These are phyloP conservation scores for Myxozyma vanderwaltii DNA, from an alignment of 805 yeast species.

Conservation along the genomic window DNA sequence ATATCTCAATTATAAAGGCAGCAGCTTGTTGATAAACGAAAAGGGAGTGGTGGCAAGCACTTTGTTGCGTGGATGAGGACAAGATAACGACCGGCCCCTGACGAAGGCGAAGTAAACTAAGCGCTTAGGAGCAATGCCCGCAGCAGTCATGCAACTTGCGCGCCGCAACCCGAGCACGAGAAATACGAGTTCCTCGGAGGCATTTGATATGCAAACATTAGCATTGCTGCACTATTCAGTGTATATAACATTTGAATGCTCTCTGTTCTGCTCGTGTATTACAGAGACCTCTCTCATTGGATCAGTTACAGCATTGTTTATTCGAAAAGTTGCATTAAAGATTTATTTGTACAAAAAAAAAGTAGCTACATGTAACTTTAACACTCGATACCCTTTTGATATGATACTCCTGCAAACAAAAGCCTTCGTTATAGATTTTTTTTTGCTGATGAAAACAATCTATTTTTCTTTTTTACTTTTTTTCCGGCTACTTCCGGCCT, in stretches of 20 bases:
- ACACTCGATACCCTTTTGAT: constrained; percentile 5
- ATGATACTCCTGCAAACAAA: constrained; percentile 20
- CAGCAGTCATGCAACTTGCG: neutral
- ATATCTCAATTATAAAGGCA: neutral
- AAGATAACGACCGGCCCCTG: no score
- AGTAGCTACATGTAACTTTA: constrained; percentile 1
- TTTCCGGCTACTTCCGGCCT: constrained; percentile 8
- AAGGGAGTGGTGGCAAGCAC: neutral
- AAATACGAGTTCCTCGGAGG: no score
- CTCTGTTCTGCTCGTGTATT: no score
- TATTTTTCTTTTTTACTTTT: neutral
- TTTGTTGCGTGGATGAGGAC: no score
- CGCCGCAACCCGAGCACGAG: no score
- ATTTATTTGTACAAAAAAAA: constrained; percentile 14
- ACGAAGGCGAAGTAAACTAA: no score
- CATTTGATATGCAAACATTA: no score
- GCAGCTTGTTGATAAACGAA: neutral
- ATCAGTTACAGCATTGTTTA: neutral
- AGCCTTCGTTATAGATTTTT: constrained; percentile 5
- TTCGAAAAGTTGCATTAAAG: constrained; percentile 11
- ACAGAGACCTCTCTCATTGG: no score
- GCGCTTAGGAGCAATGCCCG: no score
- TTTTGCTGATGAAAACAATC: constrained; percentile 3
- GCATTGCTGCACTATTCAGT: no score
- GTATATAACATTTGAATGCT: no score